Percentiles rank a stretch among this genome's conserved stretches.
Conservation (phyloP, 1,284 basidiomycete species). For the Coriolopsis trogii region DNA sequence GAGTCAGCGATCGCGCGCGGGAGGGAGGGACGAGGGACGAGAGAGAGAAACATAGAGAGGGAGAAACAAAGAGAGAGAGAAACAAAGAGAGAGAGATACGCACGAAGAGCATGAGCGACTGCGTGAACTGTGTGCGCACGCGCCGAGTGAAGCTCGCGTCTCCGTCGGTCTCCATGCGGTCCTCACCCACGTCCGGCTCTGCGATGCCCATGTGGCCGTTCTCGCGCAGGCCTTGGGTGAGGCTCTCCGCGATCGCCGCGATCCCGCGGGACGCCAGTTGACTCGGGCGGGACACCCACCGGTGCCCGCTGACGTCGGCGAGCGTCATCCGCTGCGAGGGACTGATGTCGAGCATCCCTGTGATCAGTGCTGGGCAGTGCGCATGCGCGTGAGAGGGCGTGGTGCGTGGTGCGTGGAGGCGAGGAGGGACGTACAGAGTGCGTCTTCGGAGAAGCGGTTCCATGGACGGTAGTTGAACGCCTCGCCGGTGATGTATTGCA, state of each 20-base stretch:
- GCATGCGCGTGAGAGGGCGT: neutral
- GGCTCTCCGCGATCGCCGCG: conserved; percentile 59
- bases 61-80: too few relatives aligned
- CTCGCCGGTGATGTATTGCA: conserved; percentile 74
- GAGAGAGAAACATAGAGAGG: too few relatives aligned
- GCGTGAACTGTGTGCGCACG: conserved; percentile 60
- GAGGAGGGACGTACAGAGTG: conserved; percentile 54
- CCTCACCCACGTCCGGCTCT: conserved; percentile 44
- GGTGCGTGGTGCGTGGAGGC: neutral
- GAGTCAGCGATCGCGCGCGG: too few relatives aligned
- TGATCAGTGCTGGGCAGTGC: conserved; percentile 77
- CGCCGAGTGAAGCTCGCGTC: conserved; percentile 60
- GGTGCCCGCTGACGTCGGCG: conserved; percentile 68
- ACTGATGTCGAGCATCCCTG: conserved; percentile 76
- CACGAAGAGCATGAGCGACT: conserved; percentile 63
- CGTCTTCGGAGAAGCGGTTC: conserved; percentile 66
- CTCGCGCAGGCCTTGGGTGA: conserved; percentile 67
- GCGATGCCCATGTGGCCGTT: conserved; percentile 75
- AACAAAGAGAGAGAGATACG: conserved; percentile 34
- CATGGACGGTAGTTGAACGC: conserved; percentile 84
- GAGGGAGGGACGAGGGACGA: neutral
- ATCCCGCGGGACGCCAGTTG: conserved; percentile 64
- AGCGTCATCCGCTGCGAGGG: conserved; percentile 75
- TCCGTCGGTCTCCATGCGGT: conserved; percentile 43
- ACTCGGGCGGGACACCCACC: conserved; percentile 82